Base-by-base conservation (phyloP, 306 rosid genomes). In the Biancaea sappan region DNA sequence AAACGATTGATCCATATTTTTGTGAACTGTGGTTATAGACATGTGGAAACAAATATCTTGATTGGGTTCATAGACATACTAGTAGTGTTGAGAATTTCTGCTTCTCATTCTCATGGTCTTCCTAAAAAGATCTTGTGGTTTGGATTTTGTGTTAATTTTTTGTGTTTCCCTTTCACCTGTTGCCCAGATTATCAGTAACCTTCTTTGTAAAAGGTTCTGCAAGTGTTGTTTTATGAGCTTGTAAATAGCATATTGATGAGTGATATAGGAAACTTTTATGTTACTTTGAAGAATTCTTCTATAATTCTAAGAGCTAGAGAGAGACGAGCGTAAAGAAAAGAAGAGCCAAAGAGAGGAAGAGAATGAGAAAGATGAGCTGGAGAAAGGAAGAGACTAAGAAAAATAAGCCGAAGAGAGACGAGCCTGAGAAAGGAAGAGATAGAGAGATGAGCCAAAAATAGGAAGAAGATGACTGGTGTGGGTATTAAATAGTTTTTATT, bases 41-140 rank as follows among this genome's bases (percentile, higher is more conserved):
- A 69, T 67, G 37, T 51, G 46, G 31, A n/a, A 69, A 63, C 76
- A 75, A 54, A 52, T 28, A 59, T 40, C 66, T 67, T 25, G 12
- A 38, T 71, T 31, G 4, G 22, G 71, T 52, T 43, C 66, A 59
- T 60, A 43, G 35, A 64, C 56, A 38, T 48, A 57, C 66, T 62
- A 34, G 66, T 53, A 71, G 28, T 72, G 67, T 68, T 66, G 48
- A 38, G 57, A 25, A 38, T 16, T 32, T 64, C 35, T 2, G 1
- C 11, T 54, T 61, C n/a, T n/a, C n/a, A n/a, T n/a, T n/a, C 37
- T 54, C 53, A 60, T 63, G 62, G 34, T 21, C 28, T n/a, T 11
- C 57, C 70, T 26, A 41, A n/a, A 11, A 54, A 25, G 8, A 54
- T 70, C 61, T 28, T 52, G 47, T 34, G 26, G n/a, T 68, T 43